Evolutionary conservation across 768 basidiomycete species (phyloP).

Genomic region (Trametes cinnabarina): DNA sequence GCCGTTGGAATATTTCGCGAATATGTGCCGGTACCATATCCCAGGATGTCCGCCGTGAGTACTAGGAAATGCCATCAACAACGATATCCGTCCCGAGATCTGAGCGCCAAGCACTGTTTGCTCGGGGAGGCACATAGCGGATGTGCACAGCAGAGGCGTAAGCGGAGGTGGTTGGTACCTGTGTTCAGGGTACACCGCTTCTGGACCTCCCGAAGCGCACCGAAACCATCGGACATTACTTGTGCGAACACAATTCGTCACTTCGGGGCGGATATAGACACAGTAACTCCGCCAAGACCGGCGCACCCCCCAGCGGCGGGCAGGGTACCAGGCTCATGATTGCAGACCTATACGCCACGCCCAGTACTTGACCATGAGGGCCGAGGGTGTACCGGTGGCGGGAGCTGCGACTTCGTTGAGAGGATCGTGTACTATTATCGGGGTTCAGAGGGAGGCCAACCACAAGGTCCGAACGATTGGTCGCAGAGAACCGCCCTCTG

Average conservation of each 20-base stretch:
- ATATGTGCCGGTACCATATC: too few relatives aligned
- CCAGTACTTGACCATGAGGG: not conserved
- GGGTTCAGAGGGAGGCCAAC: not conserved
- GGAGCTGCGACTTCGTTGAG: too few relatives aligned
- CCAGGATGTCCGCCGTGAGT: too few relatives aligned
- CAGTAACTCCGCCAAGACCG: not conserved
- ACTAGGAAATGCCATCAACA: too few relatives aligned
- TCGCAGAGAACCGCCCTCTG: too few relatives aligned
- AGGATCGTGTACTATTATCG: not conserved
- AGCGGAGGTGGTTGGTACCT: not conserved
- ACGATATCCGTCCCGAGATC: too few relatives aligned
- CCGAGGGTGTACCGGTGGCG: too few relatives aligned
- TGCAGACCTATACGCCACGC: too few relatives aligned
- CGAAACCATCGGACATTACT: slow-evolving; percentile 7
- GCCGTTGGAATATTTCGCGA: too few relatives aligned
- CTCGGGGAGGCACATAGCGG: not conserved
- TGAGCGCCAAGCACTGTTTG: too few relatives aligned
- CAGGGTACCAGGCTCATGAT: not conserved
- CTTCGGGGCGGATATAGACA: not conserved
- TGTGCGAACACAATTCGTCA: not conserved
- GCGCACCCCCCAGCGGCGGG: not conserved
- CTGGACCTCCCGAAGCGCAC: not conserved
- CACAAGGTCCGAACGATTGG: too few relatives aligned
- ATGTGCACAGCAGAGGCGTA: not conserved
- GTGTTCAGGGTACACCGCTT: not conserved